Percentiles rank a stretch among this genome's conserved stretches.
phyloP scores from a whole-genome alignment of 768 basidiomycete species.

The Leccinum subgranulosum region DNA sequence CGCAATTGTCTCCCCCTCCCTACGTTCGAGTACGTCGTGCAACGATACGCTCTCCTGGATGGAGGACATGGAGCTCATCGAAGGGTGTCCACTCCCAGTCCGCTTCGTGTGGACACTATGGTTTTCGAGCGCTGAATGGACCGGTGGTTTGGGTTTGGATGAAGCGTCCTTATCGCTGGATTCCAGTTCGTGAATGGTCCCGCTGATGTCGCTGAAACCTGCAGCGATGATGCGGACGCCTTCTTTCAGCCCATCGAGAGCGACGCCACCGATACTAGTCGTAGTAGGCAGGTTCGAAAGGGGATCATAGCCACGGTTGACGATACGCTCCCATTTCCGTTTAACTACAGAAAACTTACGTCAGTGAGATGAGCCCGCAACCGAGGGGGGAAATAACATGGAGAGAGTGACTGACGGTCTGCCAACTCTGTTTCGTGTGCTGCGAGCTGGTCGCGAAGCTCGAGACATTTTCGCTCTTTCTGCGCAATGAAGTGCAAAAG shows the following conservation, averaged over 20 bases:
- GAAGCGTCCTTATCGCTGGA: not conserved
- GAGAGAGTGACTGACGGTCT: conserved; percentile 42
- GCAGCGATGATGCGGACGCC: conserved; percentile 61
- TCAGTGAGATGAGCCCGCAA: not conserved
- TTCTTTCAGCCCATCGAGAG: conserved; percentile 60
- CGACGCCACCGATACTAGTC: conserved; percentile 15
- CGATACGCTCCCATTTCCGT: conserved; percentile 80
- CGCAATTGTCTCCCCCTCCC: not conserved
- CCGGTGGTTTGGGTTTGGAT: not conserved
- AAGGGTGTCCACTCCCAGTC: conserved; percentile 35
- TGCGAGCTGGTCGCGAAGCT: conserved; percentile 71
- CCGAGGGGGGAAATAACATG: not conserved
- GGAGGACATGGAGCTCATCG: conserved; percentile 47
- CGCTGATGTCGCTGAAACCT: conserved; percentile 34
- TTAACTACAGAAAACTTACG: conserved; percentile 48
- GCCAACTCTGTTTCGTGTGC: conserved; percentile 70
- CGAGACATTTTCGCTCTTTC: conserved; percentile 81
- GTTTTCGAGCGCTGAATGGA: conserved; percentile 9
- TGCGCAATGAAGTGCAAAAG: conserved; percentile 82
- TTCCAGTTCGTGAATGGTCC: conserved; percentile 16
- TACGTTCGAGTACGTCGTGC: not conserved
- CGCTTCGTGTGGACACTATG: conserved; percentile 19
- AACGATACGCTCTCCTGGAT: conserved; percentile 25
- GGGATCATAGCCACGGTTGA: conserved; percentile 47
- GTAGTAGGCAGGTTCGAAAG: not conserved